Conservation (phyloP, 2,329 filamentous ascomycete species). For the Paracoccidioides brasiliensis region DNA sequence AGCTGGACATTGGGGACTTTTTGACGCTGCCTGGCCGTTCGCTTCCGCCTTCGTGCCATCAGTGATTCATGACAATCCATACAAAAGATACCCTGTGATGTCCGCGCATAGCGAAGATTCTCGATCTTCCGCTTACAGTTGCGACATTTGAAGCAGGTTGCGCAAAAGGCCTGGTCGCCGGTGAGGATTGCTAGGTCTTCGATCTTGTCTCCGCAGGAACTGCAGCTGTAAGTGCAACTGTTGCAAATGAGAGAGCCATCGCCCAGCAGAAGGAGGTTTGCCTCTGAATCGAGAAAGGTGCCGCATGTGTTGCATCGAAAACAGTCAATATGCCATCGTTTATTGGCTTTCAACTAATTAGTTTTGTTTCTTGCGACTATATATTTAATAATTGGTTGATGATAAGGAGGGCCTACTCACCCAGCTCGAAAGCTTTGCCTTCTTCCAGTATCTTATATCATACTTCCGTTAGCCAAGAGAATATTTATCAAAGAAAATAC, state of each 20-base stretch:
- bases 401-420: conserved; percentile 40
- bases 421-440: conserved; percentile 94
- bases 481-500: conserved; percentile 13
- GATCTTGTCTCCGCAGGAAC: conserved; percentile 91
- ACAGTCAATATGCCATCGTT: conserved; percentile 97
- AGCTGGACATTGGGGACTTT: conserved; percentile 43
- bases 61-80: conserved; percentile 97
- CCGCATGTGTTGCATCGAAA: conserved; percentile 95
- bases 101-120: conserved; percentile 92
- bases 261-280: conserved; percentile 89
- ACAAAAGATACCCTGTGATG: conserved; percentile 96
- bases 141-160: conserved; percentile 89
- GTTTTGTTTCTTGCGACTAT: neutral
- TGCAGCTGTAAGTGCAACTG: conserved; percentile 98
- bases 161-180: conserved; percentile 94
- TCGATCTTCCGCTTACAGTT: conserved; percentile 99
- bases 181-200: conserved; percentile 96
- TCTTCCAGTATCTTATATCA: conserved; percentile 75
- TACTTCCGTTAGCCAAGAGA: neutral
- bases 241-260: conserved; percentile 98
- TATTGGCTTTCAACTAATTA: conserved; percentile 53
- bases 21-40: conserved; percentile 25
- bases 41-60: conserved; percentile 82
- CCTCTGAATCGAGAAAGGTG: conserved; percentile 93
- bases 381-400: conserved; percentile 7